Base-by-base conservation (phyloP, 2,329 filamentous ascomycete species). In the Xylaria sp. region DNA sequence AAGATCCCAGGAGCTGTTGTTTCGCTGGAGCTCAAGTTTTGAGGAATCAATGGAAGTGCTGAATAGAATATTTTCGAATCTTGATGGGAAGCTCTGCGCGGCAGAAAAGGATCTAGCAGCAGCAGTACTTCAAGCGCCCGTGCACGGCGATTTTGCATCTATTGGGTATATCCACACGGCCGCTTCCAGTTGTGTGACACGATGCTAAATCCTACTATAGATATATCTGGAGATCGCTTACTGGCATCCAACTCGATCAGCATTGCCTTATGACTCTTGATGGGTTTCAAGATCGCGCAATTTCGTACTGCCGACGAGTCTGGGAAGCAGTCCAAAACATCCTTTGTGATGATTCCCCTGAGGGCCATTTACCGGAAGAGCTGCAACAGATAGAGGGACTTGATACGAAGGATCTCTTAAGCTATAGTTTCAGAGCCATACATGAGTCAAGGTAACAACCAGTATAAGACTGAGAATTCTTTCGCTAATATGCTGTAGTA, bases 381-480 rank as follows among this genome's bases (percentile, higher is more conserved):
- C 79, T 93, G n/a, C 88, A 92, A 61, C 90, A 92, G 39, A 82
- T 88, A 17, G 86, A 91, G 4, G 92, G 90, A 0, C 85, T 93
- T 1, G 90, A 92, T 60, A 94, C 93, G 0, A 98, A 98, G 77
- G 93, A 97, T 74, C 86, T 97, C 19, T 81, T 99, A 55, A 98
- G 95, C 72, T 99, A 96, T 79, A 97, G 94, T 70, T 99, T 97
- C 86, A 89, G 96, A 74, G 93, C 94, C 5, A 85, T 98, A n/a
- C 95, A 97, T 70, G 96, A 99, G 81, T 93, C 94, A 27, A 97
- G 93, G 92, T 93, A 82, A 69, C 81, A 64, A 68, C 21, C 36
- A 45, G 17, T 27, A 5, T 27, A 47, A 45, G 42, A 39, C 39
- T 36, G 61, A 24, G 27, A 36, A 32, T n/a, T 5, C 2, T 34